Evolutionary conservation across 106 monocot genomes (phyloP).

Genomic region (Phalaenopsis aphrodite): DNA sequence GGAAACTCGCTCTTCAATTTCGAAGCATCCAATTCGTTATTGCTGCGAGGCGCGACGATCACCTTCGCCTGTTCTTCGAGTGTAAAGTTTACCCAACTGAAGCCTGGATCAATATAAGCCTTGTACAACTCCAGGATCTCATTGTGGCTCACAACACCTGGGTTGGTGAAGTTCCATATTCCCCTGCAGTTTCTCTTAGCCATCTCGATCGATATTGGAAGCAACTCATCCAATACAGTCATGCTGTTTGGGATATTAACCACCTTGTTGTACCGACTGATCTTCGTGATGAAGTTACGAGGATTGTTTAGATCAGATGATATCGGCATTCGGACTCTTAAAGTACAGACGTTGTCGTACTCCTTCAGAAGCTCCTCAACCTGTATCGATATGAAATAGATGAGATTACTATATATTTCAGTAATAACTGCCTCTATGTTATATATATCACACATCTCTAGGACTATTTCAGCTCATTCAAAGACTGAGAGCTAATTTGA

Average conservation of each 20-base stretch:
- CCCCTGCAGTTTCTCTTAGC: constrained; percentile 17
- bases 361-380: constrained; percentile 29
- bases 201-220: constrained; percentile 15
- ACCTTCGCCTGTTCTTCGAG: constrained; percentile 19
- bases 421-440: too few relatives aligned
- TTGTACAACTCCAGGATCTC: constrained; percentile 20
- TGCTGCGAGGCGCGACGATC: background rate
- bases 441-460: too few relatives aligned
- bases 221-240: constrained; percentile 15
- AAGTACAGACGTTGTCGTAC: constrained; percentile 37
- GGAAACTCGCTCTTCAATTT: constrained; percentile 14
- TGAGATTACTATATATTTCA: too few relatives aligned
- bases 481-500: too few relatives aligned
- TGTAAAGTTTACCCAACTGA: constrained; percentile 10
- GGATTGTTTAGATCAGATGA: constrained; percentile 19
- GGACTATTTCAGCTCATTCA: too few relatives aligned
- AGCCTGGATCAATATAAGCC: constrained; percentile 5
- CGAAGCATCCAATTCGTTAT: constrained; percentile 18
- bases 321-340: constrained; percentile 18
- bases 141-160: constrained; percentile 16
- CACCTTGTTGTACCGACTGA: constrained; percentile 12
- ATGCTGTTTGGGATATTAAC: constrained; percentile 23
- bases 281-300: constrained; percentile 22
- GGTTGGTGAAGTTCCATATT: constrained; percentile 22
- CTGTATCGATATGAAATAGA: too few relatives aligned